A percentile compares a stretch with the other conserved stretches of the same genome.
Evolutionary conservation across 2,329 filamentous ascomycete genomes (phyloP).

Genomic region (Pseudogymnoascus sp.): DNA sequence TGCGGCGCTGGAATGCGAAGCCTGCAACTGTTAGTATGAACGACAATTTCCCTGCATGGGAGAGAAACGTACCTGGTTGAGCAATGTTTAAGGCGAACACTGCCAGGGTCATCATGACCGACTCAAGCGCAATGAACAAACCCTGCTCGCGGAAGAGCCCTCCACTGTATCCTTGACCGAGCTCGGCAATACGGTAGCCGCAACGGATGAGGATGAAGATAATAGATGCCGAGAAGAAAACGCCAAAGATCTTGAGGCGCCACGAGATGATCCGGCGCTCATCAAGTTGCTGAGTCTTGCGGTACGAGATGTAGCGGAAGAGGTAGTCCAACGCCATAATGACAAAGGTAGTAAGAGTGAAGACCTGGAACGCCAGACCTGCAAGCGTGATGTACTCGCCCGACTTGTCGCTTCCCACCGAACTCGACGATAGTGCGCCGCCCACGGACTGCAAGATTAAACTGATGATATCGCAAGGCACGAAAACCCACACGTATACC

Average conservation of each 20-base stretch:
- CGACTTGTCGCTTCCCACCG: constrained; percentile 35
- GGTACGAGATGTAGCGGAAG: constrained; percentile 11
- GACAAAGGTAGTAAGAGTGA: constrained; percentile 49
- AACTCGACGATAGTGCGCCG: constrained; percentile 48
- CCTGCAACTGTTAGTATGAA: constrained; percentile 13
- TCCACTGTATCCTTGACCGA: constrained; percentile 56
- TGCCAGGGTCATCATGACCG: constrained; percentile 43
- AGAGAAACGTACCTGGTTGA: constrained; percentile 12
- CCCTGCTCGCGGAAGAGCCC: constrained; percentile 47
- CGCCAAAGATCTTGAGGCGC: constrained; percentile 47
- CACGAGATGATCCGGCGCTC: constrained; percentile 31
- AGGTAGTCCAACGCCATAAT: constrained; percentile 30
- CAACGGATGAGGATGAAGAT: constrained; percentile 56
- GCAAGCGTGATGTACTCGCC: constrained; percentile 58
- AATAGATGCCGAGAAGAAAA: constrained; percentile 49
- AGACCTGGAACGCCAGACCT: constrained; percentile 53
- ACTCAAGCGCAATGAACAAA: constrained; percentile 52
- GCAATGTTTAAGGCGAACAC: constrained; percentile 36
- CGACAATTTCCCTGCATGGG: constrained; percentile 10
- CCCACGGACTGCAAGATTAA: constrained; percentile 53
- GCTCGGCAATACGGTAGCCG: constrained; percentile 58
- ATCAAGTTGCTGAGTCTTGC: constrained; percentile 19
- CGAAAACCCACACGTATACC: constrained; percentile 37
- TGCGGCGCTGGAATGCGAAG: constrained; percentile 13
- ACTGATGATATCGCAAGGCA: constrained; percentile 54